Base-by-base conservation (phyloP, 176 grass and related monocot genomes). In the Luzula sylvatica region DNA sequence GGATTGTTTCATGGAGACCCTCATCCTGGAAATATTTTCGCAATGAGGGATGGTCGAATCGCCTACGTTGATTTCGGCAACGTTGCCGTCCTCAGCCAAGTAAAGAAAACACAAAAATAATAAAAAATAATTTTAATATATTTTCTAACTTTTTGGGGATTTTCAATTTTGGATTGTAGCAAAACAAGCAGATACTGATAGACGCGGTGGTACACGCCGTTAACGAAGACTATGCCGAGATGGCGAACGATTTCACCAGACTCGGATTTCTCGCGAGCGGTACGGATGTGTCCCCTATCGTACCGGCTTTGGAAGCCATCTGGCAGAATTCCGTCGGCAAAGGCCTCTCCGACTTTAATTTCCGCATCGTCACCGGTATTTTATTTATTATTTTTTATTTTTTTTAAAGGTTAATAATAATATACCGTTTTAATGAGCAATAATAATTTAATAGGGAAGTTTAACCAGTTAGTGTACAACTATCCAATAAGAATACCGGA, bases 191-290 rank as follows among this genome's bases (percentile, higher is more conserved):
- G 84, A 96, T 96, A 46, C 60, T 96, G 28, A 89, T 96, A 9
- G 92, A 96, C 68, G 92, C 92, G 63, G 78, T 96, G 49, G 92
- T 96, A 54, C 92, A 96, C 86, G 92, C 92, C 67, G 92, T 89
- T 7, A 96, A 96, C 38, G 92, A 96, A 80, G 92, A 96, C 65
- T 96, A 96, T 74, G 74, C 65, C 67, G 92, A 96, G 74, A 96
- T 96, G 92, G 92, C 92, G 73, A 96, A 96, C 79, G 92, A 96
- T 65, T 96, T 96, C 72, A 96, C 92, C 11, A 89, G 92, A 63
- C 81, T 96, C 70, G 92, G 92, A 17, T 96, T 96, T 45, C 92
- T 96, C 48, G 92, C 92, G 59, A 86, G 78, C 56, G 92, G 71
- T 42, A 96, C 81, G 23, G 90, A 96, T 58, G 90, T 96, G 28